Base-by-base conservation (phyloP, 1,284 basidiomycete species). In the Tylopilus sp. region DNA sequence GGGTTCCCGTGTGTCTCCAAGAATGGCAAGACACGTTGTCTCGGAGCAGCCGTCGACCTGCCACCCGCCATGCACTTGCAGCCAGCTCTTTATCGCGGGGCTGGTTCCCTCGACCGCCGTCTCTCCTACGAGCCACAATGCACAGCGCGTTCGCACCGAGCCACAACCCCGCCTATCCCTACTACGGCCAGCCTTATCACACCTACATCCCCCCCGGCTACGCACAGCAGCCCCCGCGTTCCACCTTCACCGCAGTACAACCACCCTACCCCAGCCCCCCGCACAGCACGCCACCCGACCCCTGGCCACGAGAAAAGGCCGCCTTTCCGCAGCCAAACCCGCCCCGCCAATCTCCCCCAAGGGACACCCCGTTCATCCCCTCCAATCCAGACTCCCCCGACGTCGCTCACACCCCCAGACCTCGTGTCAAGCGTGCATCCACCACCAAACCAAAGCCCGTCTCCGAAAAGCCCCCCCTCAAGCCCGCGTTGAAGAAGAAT, bases 401-500 rank as follows among this genome's bases (percentile, higher is more conserved):
- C 37, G 45, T 56, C 19, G 48, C 46, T 9, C 67, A 61, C 35
- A 57, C 57, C 7, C 59, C 63, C 2, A 63, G 57, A 17, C n/a
- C 64, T 14, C 68, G 59, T 33, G 35, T 43, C 41, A 70, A 68
- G 48, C 70, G 67, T n/a, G 49, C 52, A 36, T 37, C 50, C 31
- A 57, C 66, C 17, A 26, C 48, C 45, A 61, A 49, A 33, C 49
- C 60, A 22, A 57, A 51, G 31, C 56, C 50, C n/a, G 10, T 58
- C 25, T 56, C 63, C 2, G 69, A 72, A 51, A 71, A 65, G 33
- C 63, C 66, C 0, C 74, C 74, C 4, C 71, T 82, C 43, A 86
- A 78, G 69, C 81, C 85, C 28, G 84, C 83, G 0, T 67, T 88
- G 66, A 88, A 83, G 68, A 83, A 78, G 57, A 68, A 58, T 49